These are phyloP conservation scores for Fusarium ambrosium DNA, from an alignment of 2,329 filamentous ascomycete genomes.

Conservation along the genomic window DNA sequence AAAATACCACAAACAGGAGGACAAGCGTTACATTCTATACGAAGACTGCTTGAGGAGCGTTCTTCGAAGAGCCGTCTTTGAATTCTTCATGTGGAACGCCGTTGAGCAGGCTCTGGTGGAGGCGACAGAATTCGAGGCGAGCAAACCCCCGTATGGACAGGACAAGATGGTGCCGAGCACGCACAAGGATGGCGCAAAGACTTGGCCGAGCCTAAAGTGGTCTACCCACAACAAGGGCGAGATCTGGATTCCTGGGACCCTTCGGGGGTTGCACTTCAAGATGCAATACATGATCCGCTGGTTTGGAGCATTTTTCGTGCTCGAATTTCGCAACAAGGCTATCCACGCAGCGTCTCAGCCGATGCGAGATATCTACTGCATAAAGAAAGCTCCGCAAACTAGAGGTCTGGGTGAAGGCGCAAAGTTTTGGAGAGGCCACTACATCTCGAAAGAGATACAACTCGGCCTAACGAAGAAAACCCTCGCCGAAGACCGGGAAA, in stretches of 20 bases:
- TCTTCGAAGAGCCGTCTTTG: constrained; percentile 38
- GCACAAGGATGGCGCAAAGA: neutral
- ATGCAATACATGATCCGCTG: constrained; percentile 25
- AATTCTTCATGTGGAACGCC: constrained; percentile 35
- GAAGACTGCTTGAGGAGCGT: constrained; percentile 31
- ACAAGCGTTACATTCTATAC: constrained; percentile 26
- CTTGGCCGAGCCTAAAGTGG: neutral
- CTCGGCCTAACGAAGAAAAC: constrained; percentile 10
- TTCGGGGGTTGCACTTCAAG: neutral
- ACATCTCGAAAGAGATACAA: neutral
- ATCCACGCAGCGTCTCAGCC: constrained; percentile 38
- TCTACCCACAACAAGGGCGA: too few relatives aligned
- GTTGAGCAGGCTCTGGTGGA: neutral
- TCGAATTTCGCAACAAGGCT: constrained; percentile 40
- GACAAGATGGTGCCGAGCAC: neutral
- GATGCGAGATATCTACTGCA: constrained; percentile 31
- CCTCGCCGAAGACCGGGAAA: constrained; percentile 2
- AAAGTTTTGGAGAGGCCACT: constrained; percentile 16
- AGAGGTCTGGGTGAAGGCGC: neutral
- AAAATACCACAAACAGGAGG: constrained; percentile 3
- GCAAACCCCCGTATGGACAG: neutral
- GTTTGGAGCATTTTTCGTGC: constrained; percentile 35
- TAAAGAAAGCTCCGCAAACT: neutral
- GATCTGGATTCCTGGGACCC: too few relatives aligned
- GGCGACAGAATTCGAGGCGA: neutral